Conservation (phyloP, 768 basidiomycete genomes). For the Termitomyces sp. region DNA sequence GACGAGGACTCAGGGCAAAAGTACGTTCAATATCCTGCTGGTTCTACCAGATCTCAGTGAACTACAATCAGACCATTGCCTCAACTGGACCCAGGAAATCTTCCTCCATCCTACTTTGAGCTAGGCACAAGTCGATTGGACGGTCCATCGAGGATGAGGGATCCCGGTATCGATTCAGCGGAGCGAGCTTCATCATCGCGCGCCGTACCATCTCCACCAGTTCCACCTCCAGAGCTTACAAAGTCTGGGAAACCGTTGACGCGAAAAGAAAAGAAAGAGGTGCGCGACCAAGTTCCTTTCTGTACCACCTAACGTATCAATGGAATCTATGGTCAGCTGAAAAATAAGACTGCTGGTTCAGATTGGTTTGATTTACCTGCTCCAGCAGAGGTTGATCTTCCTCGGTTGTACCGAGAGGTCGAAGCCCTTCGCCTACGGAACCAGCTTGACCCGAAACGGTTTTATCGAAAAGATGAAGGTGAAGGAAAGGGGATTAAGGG, state of each 20-base stretch:
- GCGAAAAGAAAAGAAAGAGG: slow-evolving; percentile 67
- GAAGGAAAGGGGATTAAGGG: slow-evolving; percentile 83
- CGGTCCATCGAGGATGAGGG: slow-evolving; percentile 42
- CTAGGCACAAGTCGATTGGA: slow-evolving; percentile 37
- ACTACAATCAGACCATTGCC: slow-evolving; percentile 47
- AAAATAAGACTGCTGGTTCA: slow-evolving; percentile 66
- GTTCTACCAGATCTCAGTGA: background rate
- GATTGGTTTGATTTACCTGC: slow-evolving; percentile 89
- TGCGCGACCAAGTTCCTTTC: slow-evolving; percentile 21
- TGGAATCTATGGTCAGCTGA: slow-evolving; percentile 40
- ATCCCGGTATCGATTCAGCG: slow-evolving; percentile 54
- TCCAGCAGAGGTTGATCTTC: slow-evolving; percentile 73
- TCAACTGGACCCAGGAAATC: slow-evolving; percentile 53
- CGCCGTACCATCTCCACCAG: slow-evolving; percentile 52
- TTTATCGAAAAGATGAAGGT: slow-evolving; percentile 82
- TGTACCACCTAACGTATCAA: background rate
- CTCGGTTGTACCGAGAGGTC: slow-evolving; percentile 76
- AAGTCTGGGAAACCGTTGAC: slow-evolving; percentile 64
- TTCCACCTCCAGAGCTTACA: slow-evolving; percentile 52
- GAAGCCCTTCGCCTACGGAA: slow-evolving; percentile 83
- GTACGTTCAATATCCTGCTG: slow-evolving; percentile 22
- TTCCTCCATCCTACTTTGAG: slow-evolving; percentile 62
- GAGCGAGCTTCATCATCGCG: slow-evolving; percentile 45
- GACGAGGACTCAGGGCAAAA: slow-evolving; percentile 27
- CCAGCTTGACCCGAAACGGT: slow-evolving; percentile 88